These are phyloP conservation scores for Chrysoporthe austroafricana DNA, from an alignment of 2,329 filamentous ascomycete genomes.

Conservation along the genomic window DNA sequence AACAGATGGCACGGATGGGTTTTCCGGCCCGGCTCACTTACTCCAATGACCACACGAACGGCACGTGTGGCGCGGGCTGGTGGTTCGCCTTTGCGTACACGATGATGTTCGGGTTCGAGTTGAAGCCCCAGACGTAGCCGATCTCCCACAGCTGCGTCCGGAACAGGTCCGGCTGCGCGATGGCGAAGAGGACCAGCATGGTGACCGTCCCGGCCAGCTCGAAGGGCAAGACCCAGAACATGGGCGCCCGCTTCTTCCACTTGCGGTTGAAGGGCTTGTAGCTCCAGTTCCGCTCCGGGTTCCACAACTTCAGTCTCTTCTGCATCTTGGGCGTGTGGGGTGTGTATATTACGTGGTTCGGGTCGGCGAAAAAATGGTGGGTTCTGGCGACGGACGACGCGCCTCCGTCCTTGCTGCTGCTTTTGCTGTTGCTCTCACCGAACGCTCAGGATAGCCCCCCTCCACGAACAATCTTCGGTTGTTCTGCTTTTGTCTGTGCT, in stretches of 20 bases:
- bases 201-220: constrained; percentile 70
- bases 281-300: constrained; percentile 38
- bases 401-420: no score
- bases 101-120: constrained; percentile 71
- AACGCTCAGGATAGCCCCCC: neutral
- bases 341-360: neutral
- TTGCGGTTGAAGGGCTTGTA: constrained; percentile 63
- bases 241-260: constrained; percentile 61
- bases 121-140: constrained; percentile 71
- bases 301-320: constrained; percentile 14
- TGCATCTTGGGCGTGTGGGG: constrained; percentile 13
- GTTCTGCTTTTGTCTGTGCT: constrained; percentile 20
- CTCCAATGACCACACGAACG: constrained; percentile 75
- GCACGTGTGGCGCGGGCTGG: constrained; percentile 60
- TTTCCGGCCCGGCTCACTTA: constrained; percentile 49
- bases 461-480: neutral
- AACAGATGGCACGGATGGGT: constrained; percentile 2
- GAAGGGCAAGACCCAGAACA: constrained; percentile 65
- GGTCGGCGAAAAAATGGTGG: neutral
- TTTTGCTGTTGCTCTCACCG: neutral
- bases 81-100: constrained; percentile 78
- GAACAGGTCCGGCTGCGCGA: constrained; percentile 74
- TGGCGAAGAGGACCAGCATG: constrained; percentile 70
- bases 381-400: neutral
- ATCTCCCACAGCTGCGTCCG: constrained; percentile 74